Conservation (phyloP, 2,329 filamentous ascomycete genomes). For the Conoideocrella luteorostrata region DNA sequence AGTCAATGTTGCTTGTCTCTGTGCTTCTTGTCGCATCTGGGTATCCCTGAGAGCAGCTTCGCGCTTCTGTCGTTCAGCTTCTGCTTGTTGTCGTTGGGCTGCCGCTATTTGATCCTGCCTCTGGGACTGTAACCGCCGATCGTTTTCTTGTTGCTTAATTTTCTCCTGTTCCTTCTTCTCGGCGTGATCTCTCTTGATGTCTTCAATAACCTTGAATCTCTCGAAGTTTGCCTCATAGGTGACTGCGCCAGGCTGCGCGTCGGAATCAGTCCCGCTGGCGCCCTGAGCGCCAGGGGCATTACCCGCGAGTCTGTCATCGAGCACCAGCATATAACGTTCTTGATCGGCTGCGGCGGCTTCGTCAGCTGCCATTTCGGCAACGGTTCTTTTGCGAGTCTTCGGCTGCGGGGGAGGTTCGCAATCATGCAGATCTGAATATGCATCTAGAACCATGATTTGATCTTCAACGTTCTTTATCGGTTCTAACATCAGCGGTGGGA, state of each 20-base stretch:
- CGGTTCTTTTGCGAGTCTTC: slow-evolving; percentile 86
- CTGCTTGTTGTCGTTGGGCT: slow-evolving; percentile 38
- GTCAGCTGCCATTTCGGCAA: slow-evolving; percentile 90
- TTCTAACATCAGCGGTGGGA: slow-evolving; percentile 69
- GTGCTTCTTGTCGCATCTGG: slow-evolving; percentile 29
- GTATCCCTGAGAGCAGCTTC: slow-evolving; percentile 30
- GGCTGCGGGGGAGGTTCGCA: slow-evolving; percentile 70
- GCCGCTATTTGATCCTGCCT: slow-evolving; percentile 37
- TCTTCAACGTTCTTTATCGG: slow-evolving; percentile 65
- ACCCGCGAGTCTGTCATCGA: slow-evolving; percentile 74
- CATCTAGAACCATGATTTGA: slow-evolving; percentile 64
- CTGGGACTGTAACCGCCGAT: slow-evolving; percentile 44
- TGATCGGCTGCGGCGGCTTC: slow-evolving; percentile 85
- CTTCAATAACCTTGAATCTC: slow-evolving; percentile 83
- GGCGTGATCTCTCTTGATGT: slow-evolving; percentile 70
- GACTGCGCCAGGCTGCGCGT: slow-evolving; percentile 64
- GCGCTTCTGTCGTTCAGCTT: slow-evolving; percentile 35
- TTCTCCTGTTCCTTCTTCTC: slow-evolving; percentile 75
- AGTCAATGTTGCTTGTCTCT: slow-evolving; percentile 26
- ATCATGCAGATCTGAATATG: slow-evolving; percentile 71
- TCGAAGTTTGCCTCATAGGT: slow-evolving; percentile 83
- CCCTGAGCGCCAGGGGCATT: slow-evolving; percentile 51
- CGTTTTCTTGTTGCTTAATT: slow-evolving; percentile 55
- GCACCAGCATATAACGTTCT: slow-evolving; percentile 86
- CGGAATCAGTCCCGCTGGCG: slow-evolving; percentile 56